These are phyloP conservation scores for Schizochytrium sp. DNA, from an alignment of 108 stramenopile species.

Conservation along the genomic window DNA sequence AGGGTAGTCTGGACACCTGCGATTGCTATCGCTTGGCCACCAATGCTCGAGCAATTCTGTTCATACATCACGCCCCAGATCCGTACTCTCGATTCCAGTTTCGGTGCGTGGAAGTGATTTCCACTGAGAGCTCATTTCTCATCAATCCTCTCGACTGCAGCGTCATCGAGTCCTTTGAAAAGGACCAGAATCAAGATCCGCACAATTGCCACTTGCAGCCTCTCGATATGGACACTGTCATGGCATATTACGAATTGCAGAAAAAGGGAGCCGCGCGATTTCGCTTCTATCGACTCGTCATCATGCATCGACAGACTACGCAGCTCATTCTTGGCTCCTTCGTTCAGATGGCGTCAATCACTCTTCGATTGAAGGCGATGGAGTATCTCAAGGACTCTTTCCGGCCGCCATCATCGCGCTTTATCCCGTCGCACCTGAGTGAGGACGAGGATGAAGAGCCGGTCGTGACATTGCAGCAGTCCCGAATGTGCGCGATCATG, in stretches of 20 bases:
- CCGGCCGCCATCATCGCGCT: no score
- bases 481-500: no score
- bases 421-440: no score
- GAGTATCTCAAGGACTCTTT: background rate
- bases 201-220: background rate
- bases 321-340: background rate
- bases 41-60: background rate
- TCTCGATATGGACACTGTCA: background rate
- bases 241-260: background rate
- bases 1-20: background rate
- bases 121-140: background rate
- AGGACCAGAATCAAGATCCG: background rate
- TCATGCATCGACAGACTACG: background rate
- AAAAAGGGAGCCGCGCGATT: no score
- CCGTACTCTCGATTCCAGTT: background rate
- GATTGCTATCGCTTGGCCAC: background rate
- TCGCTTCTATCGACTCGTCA: background rate
- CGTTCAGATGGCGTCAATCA: background rate
- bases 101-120: background rate
- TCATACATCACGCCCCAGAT: background rate
- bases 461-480: no score
- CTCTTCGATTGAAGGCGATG: background rate
- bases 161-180: background rate
- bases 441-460: no score
- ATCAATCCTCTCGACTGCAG: background rate